Evolutionary conservation across 2,329 filamentous ascomycete genomes (phyloP).

Genomic region (Pestalotiopsis sp.): DNA sequence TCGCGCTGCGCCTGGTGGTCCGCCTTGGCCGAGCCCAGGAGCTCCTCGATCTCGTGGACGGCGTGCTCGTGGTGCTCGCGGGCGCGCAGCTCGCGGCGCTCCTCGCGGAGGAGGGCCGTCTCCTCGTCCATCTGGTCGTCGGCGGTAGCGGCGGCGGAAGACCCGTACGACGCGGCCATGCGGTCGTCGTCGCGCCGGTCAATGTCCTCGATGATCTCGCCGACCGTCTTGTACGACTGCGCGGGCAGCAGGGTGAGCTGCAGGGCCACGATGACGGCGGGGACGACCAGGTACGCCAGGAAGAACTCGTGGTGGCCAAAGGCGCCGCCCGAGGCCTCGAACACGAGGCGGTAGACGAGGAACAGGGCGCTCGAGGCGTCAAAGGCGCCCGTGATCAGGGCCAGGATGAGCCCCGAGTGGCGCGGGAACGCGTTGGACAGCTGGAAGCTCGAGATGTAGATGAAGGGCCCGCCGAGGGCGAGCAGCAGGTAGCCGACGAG

Average conservation of each 20-base stretch:
- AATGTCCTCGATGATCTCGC: constrained; percentile 77
- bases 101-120: constrained; percentile 55
- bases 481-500: constrained; percentile 76
- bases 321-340: constrained; percentile 55
- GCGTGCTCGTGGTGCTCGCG: constrained; percentile 63
- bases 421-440: constrained; percentile 82
- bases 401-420: constrained; percentile 77
- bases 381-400: constrained; percentile 79
- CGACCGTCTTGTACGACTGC: constrained; percentile 81
- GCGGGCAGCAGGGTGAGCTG: constrained; percentile 75
- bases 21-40: constrained; percentile 67
- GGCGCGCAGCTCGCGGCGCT: constrained; percentile 59
- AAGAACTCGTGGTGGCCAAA: constrained; percentile 74
- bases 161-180: constrained; percentile 30
- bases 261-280: constrained; percentile 63
- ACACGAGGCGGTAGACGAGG: constrained; percentile 72
- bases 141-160: too few species aligned
- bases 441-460: constrained; percentile 83
- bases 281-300: constrained; percentile 71
- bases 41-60: constrained; percentile 71
- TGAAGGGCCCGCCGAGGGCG: constrained; percentile 77
- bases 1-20: constrained; percentile 68
- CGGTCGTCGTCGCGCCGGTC: constrained; percentile 50
- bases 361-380: constrained; percentile 82
- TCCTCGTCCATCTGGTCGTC: constrained; percentile 64